A percentile compares a stretch with the other conserved stretches of the same genome.
These are phyloP conservation scores for Chaetothyriales sp. DNA, from an alignment of 2,329 filamentous ascomycete genomes.

Conservation along the genomic window DNA sequence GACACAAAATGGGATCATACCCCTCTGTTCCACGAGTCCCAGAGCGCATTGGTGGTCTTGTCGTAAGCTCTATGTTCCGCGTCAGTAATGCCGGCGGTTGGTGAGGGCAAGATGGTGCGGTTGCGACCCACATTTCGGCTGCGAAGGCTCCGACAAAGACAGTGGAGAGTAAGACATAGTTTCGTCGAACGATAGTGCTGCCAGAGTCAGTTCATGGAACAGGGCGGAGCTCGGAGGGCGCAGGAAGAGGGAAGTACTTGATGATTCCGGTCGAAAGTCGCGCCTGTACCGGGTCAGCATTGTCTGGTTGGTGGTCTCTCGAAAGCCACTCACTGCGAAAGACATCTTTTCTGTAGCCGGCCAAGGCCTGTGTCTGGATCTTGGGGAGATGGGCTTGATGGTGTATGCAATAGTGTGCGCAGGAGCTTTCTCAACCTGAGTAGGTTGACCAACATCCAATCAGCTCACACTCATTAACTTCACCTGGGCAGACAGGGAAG, in stretches of 20 bases:
- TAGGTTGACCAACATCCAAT: neutral
- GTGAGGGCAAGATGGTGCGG: neutral
- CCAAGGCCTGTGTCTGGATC: neutral
- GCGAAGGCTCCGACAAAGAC: conserved; percentile 81
- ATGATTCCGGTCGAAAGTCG: conserved; percentile 42
- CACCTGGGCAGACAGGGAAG: neutral
- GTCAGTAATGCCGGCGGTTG: neutral
- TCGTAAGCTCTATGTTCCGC: conserved; percentile 56
- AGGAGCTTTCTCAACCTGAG: neutral
- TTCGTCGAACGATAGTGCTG: conserved; percentile 73
- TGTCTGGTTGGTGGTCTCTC: neutral
- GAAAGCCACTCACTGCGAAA: conserved; percentile 32
- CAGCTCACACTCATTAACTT: neutral
- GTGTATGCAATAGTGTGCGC: neutral
- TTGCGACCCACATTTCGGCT: conserved; percentile 68
- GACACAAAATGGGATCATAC: conserved; percentile 44
- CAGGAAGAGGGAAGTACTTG: conserved; percentile 31
- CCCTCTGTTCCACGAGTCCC: conserved; percentile 81
- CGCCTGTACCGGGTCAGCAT: conserved; percentile 14
- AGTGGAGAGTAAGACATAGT: conserved; percentile 70
- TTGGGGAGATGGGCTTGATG: neutral
- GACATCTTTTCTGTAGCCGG: conserved; percentile 6
- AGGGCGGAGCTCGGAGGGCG: conserved; percentile 18
- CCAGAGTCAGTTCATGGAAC: conserved; percentile 11
- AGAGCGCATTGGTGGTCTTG: conserved; percentile 58